Evolutionary conservation across 805 yeast species (phyloP), one percentile per base, ranked within the genome.

Genomic region (Candida easanensis): DNA sequence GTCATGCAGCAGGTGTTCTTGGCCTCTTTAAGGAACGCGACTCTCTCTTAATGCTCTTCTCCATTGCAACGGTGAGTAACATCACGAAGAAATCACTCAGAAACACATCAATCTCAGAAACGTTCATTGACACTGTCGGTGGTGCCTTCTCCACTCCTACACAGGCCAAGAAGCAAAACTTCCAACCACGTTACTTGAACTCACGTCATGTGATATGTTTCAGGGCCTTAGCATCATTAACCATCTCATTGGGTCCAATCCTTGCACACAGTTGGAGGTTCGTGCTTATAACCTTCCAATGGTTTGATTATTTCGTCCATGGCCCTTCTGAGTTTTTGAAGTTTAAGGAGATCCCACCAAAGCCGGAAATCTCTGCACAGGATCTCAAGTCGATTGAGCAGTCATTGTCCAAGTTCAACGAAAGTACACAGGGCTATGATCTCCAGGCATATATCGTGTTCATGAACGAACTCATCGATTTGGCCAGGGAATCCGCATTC

Each of bases 1-100:
- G 95, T 6, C 96, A 88, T 58, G 79, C 90, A 0, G 75, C 90
- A 0, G 97, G 97, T 0, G 65, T 88, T 14, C 62, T 89, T n/a
- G 81, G 79, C 0, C 58, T 84, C 11, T 56, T 61, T 1, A 68
- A 66, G 0, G 68, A 82, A 18, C 67, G 95, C 38, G 85, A 88
- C 54, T 75, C 77, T 9, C 74, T 77, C 22, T 50, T 80, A 36
- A 49, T 57, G n/a, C 50, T 71, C n/a, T 70, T 79, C 50, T 68
- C 80, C 1, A 49, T 54, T 13, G 65, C 76, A 2, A 69, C 79
- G 1, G 62, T 79, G 15, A 68, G 66, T 30, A 65, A 74, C 21
- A 66, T 67, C 4, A 59, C 54, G 10, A 62, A 45, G 58, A 70
- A 39, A 20, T 27, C 39, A 51, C 27, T 30, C 9, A 64, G 56